Conservation (phyloP, 441 rosid species). For the Jatropha podagrica region DNA sequence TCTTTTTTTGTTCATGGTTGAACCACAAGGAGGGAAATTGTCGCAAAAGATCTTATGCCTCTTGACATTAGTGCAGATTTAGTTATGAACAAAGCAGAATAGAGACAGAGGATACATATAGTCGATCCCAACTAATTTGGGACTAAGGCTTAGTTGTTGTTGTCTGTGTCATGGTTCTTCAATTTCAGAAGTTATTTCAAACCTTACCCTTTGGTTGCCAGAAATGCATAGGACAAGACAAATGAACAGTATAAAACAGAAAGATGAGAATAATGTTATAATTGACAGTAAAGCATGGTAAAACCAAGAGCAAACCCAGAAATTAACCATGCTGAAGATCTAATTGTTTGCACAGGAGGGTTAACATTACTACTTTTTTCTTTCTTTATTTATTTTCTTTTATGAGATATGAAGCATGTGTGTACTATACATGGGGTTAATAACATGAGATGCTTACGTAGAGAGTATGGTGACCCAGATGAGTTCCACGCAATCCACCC, state of each 20-base stretch:
- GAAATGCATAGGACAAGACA: background rate
- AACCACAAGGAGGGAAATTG: too few species aligned
- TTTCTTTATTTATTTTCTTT: background rate
- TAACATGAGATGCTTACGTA: slow-evolving; percentile 38
- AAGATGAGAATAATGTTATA: background rate
- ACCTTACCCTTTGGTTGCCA: background rate
- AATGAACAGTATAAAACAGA: too few species aligned
- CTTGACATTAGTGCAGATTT: too few species aligned
- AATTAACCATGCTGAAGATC: background rate
- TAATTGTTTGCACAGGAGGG: background rate
- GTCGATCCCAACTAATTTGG: too few species aligned
- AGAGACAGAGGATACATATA: too few species aligned
- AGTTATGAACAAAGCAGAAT: too few species aligned
- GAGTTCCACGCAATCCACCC: slow-evolving; percentile 92
- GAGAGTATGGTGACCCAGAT: slow-evolving; percentile 92
- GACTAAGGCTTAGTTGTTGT: too few species aligned
- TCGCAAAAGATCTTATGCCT: too few species aligned
- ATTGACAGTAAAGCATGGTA: background rate
- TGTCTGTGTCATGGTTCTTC: background rate
- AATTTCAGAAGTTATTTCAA: background rate
- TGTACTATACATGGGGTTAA: background rate
- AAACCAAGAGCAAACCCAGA: background rate
- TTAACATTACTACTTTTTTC: background rate
- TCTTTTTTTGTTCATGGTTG: background rate
- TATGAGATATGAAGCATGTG: background rate